Percentiles rank a stretch among this genome's conserved stretches.
Evolutionary conservation across 2,329 filamentous ascomycete species (phyloP).

Genomic region (Pyrenophora tritici-repentis): DNA sequence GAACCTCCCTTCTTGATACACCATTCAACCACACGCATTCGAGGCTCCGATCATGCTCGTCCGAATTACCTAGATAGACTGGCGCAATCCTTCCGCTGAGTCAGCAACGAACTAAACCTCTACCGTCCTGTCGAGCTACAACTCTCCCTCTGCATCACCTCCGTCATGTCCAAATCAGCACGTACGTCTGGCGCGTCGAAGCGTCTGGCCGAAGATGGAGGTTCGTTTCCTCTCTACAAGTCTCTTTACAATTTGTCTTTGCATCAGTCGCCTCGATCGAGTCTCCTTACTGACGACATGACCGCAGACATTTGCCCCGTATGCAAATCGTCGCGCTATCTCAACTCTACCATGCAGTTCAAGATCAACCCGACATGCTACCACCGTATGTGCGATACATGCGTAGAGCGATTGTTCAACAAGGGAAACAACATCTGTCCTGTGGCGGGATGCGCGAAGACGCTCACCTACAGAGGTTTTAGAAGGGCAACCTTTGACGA

Average conservation of each 20-base stretch:
- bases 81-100: conserved; percentile 15
- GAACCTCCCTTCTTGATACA: not conserved
- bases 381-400: conserved; percentile 97
- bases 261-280: conserved; percentile 21
- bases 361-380: conserved; percentile 98
- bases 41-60: not conserved
- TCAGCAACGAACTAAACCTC: conserved; percentile 14
- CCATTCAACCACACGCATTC: not conserved
- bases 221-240: conserved; percentile 43
- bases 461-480: conserved; percentile 82
- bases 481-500: conserved; percentile 89
- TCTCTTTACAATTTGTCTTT: conserved; percentile 39
- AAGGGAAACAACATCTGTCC: conserved; percentile 91
- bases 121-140: not conserved
- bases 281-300: conserved; percentile 31
- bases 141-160: conserved; percentile 11
- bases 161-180: conserved; percentile 44
- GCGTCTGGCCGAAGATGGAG: conserved; percentile 37
- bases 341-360: conserved; percentile 92
- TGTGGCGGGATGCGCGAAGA: conserved; percentile 84
- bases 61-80: not conserved
- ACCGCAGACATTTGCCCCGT: conserved; percentile 83
- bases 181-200: conserved; percentile 39
- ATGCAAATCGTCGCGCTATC: conserved; percentile 95
- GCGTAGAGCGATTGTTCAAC: conserved; percentile 91